Conservation (phyloP, 257 asterid genomes). For the Sherardia arvensis region DNA sequence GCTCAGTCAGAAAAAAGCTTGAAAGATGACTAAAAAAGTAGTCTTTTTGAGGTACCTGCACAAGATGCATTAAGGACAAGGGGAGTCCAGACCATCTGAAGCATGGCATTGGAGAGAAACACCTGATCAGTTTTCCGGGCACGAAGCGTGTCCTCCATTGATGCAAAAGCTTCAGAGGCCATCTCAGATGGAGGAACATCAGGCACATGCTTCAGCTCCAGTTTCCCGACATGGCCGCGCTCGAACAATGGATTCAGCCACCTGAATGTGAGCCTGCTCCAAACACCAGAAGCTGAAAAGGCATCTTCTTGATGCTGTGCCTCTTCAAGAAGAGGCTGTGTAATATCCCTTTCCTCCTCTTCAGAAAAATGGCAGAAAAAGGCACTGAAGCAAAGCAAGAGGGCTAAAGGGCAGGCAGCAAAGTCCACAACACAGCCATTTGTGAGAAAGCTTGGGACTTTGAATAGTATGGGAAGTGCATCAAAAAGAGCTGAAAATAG, state of each 20-base stretch:
- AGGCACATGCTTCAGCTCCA: conserved; percentile 44
- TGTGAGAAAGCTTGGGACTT: conserved; percentile 29
- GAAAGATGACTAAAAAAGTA: background rate
- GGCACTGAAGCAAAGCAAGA: conserved; percentile 37
- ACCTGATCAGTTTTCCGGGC: conserved; percentile 30
- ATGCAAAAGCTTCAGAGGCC: conserved; percentile 56
- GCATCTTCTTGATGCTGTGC: conserved; percentile 16
- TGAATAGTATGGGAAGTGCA: conserved; percentile 19
- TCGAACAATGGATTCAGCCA: conserved; percentile 80
- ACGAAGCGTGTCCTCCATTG: conserved; percentile 49
- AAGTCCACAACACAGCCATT: conserved; percentile 30
- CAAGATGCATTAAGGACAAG: conserved; percentile 54
- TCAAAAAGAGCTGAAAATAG: conserved; percentile 26
- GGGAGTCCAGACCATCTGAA: conserved; percentile 34
- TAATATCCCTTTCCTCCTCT: conserved; percentile 18
- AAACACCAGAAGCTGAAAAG: conserved; percentile 53
- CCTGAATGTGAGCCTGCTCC: conserved; percentile 56
- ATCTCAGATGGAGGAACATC: conserved; percentile 46
- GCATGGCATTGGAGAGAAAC: conserved; percentile 47
- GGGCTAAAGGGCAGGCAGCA: conserved; percentile 41
- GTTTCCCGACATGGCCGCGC: conserved; percentile 41
- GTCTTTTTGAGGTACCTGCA: conserved; percentile 52
- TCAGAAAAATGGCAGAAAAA: conserved; percentile 8
- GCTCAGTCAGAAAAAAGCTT: background rate
- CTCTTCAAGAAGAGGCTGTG: conserved; percentile 35